A percentile compares a stretch with the other conserved stretches of the same genome.
These are phyloP conservation scores for Fistulina hepatica DNA, from an alignment of 1,284 basidiomycete genomes.

Conservation along the genomic window DNA sequence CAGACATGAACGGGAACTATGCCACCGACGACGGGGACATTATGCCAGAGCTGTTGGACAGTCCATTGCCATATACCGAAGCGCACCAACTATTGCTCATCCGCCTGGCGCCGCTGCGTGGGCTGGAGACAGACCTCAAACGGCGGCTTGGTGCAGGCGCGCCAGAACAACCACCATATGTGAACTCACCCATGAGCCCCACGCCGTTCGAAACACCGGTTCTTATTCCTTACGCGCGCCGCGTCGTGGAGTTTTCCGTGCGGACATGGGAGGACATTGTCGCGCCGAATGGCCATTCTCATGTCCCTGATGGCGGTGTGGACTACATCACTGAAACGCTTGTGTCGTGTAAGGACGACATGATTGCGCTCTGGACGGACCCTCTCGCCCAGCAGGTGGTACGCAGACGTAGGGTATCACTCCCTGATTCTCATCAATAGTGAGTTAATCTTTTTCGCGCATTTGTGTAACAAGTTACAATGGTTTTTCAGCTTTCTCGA, in stretches of 20 bases:
- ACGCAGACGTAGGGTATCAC: constrained; percentile 32
- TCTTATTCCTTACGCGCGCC: constrained; percentile 16
- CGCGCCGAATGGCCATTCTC: constrained; percentile 16
- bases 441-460: constrained; percentile 22
- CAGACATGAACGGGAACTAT: constrained; percentile 31
- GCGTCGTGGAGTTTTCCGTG: constrained; percentile 27
- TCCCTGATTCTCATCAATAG: constrained; percentile 50
- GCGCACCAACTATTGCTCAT: constrained; percentile 33
- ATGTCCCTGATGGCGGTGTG: constrained; percentile 13
- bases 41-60: background rate
- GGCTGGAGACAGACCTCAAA: constrained; percentile 33
- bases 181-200: constrained; percentile 25
- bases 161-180: constrained; percentile 21
- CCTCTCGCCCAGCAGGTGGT: constrained; percentile 37
- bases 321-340: constrained; percentile 36
- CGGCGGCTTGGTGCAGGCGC: constrained; percentile 31
- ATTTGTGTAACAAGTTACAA: constrained; percentile 4
- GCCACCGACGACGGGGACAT: constrained; percentile 23
- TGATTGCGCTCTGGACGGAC: constrained; percentile 49
- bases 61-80: constrained; percentile 25
- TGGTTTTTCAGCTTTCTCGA: constrained; percentile 43
- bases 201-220: constrained; percentile 33
- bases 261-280: constrained; percentile 33
- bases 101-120: constrained; percentile 33
- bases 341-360: constrained; percentile 43